Evolutionary conservation across 805 yeast genomes (phyloP).

Genomic region (Priceomyces carsonii): DNA sequence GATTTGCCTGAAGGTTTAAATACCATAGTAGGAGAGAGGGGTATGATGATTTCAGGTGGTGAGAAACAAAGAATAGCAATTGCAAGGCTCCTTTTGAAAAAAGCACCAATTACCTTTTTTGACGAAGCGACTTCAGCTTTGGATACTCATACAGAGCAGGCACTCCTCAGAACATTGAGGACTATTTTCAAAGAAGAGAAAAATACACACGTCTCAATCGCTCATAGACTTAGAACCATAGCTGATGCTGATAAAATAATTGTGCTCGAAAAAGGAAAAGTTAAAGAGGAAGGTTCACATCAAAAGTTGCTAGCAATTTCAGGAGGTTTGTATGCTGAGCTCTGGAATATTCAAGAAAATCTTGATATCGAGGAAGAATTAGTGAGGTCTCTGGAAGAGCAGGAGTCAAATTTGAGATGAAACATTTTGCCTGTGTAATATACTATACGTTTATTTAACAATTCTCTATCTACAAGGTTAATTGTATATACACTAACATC

Average conservation of each 20-base stretch:
- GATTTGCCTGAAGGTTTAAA: conserved; percentile 82
- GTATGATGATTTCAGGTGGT: conserved; percentile 99
- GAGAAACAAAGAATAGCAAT: conserved; percentile 95
- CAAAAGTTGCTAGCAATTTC: conserved; percentile 52
- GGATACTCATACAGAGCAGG: conserved; percentile 94
- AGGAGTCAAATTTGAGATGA: too few species aligned
- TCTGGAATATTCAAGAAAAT: conserved; percentile 93
- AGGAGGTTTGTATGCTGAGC: conserved; percentile 67
- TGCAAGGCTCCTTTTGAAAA: conserved; percentile 83
- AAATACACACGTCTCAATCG: conserved; percentile 85
- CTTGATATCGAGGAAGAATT: conserved; percentile 49
- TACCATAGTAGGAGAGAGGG: conserved; percentile 94
- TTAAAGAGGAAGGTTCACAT: conserved; percentile 89
- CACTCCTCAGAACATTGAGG: conserved; percentile 72
- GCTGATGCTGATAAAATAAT: conserved; percentile 94
- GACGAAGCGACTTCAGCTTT: conserved; percentile 97
- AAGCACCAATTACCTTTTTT: conserved; percentile 87
- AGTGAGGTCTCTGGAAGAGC: conserved; percentile 7
- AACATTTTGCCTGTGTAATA: too few species aligned
- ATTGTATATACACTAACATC: too few species aligned
- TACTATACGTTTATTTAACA: too few species aligned
- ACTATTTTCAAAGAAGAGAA: conserved; percentile 55
- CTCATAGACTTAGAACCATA: conserved; percentile 90
- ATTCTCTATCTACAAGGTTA: too few species aligned
- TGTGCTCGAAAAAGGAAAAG: conserved; percentile 75